Percentiles rank a stretch among this genome's conserved stretches.
These are phyloP conservation scores for Coccomyxa subellipsoidea DNA, from an alignment of 163 green algal species.

Conservation along the genomic window DNA sequence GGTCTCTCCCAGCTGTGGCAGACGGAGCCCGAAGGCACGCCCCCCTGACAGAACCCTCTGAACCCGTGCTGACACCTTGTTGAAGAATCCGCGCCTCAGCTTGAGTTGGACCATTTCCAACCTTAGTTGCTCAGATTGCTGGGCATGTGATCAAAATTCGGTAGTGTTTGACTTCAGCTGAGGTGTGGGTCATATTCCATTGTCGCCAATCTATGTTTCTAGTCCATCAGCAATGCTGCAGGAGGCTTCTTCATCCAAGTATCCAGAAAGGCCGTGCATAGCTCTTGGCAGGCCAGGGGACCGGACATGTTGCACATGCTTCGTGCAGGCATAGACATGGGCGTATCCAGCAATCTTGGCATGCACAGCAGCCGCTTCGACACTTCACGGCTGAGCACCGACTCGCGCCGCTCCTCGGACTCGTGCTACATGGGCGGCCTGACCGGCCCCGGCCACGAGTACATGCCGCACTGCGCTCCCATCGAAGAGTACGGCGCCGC, in stretches of 20 bases:
- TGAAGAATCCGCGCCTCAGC: too few relatives aligned
- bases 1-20: background rate
- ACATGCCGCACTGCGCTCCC: background rate
- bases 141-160: too few relatives aligned
- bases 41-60: background rate
- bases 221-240: too few relatives aligned
- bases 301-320: background rate
- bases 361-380: background rate
- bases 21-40: background rate
- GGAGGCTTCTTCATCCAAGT: too few relatives aligned
- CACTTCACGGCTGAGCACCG: background rate
- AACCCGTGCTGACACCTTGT: background rate
- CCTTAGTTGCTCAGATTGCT: too few relatives aligned
- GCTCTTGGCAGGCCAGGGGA: too few relatives aligned
- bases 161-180: too few relatives aligned
- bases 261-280: too few relatives aligned
- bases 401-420: background rate
- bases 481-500: background rate
- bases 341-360: background rate
- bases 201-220: too few relatives aligned
- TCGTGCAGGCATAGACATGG: background rate
- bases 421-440: background rate
- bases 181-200: too few relatives aligned
- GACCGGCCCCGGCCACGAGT: background rate
- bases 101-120: too few relatives aligned